Evolutionary conservation across 2,329 filamentous ascomycete species (phyloP).

Genomic region (Fusarium sp.): DNA sequence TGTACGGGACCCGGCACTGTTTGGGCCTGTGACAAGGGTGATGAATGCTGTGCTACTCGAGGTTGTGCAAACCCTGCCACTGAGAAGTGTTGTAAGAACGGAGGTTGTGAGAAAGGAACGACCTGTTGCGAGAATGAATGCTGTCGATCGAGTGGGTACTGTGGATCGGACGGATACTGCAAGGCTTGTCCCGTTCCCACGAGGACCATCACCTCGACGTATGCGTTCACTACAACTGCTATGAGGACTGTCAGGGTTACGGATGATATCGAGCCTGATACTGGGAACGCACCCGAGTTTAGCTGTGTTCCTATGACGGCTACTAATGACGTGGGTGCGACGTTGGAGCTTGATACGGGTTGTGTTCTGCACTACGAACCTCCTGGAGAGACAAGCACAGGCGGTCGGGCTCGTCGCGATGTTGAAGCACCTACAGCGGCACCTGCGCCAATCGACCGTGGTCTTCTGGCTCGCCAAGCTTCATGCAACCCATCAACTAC

Average conservation of each 20-base stretch:
- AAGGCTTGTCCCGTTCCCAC: constrained; percentile 15
- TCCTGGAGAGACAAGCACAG: not conserved
- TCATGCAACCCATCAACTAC: not conserved
- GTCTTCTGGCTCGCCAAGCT: not conserved
- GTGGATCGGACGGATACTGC: constrained; percentile 2
- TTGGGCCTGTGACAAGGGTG: not conserved
- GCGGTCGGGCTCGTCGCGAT: not conserved
- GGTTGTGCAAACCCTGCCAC: not conserved
- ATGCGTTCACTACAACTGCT: constrained; percentile 4
- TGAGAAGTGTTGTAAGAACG: constrained; percentile 13
- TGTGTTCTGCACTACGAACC: constrained; percentile 12
- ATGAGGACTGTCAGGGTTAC: constrained; percentile 11
- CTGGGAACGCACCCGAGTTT: constrained; percentile 12
- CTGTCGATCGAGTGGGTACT: not conserved
- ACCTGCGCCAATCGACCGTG: accelerated
- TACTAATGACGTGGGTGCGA: not conserved
- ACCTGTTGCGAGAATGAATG: constrained; percentile 18
- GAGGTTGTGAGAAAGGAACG: not conserved
- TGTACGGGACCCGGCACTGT: constrained; percentile 3
- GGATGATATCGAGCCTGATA: constrained; percentile 10
- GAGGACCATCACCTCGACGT: not conserved
- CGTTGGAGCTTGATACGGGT: constrained; percentile 6
- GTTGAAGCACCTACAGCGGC: accelerated
- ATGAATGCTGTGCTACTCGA: constrained; percentile 1
- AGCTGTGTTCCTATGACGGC: constrained; percentile 13